Base-by-base conservation (phyloP, 2,329 filamentous ascomycete genomes). In the Lachnellula occidentalis region DNA sequence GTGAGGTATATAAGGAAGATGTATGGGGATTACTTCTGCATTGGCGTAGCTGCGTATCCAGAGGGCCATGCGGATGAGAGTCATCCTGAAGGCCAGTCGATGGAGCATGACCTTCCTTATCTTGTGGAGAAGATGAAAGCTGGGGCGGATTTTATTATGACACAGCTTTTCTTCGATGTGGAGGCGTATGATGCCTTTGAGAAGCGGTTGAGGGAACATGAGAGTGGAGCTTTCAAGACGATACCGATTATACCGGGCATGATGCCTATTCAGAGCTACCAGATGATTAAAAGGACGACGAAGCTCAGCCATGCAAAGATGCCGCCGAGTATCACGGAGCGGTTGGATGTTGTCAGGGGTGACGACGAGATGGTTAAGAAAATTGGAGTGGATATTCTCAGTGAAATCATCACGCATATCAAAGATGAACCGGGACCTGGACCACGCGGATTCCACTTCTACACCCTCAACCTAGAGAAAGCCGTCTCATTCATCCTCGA, bases 121-220 rank as follows among this genome's bases (percentile, higher is more conserved):
- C 77, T 99, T 51, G 82, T 95, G 11, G 91, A 96, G 62, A 99
- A 99, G 78, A 87, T 87, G 1, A 78, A 86, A 64, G 94, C 94
- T 3, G 94, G 94, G 1, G 94, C 92, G 49, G 92, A 97, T 73
- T 99, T 99, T 68, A 88, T 99, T 72, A 96, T 99, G 90, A 97
- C 94, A 1, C 94, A 99, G 71, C 79, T 99, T 8, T 97, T 96
- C 72, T 99, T 96, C 71, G 91, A 97, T 68, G 80, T 91, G 22
- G 78, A 88, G 3, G 89, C 89, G 17, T 99, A 95, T 69, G 80
- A 85, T 53, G 76, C 76, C 34, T 97, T 95, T 67, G 92, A 97
- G 73, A 79, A 76, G 60, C 81, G 78, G 49, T 71, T 99, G 61
- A 78, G 91, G 57, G 81, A 86, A 51, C 90, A 99, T 66, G 83